Evolutionary conservation across 129 eudicot genomes (phyloP), one percentile per base, ranked within the genome.

Genomic region (Chrysanthemum lavandulifolium): DNA sequence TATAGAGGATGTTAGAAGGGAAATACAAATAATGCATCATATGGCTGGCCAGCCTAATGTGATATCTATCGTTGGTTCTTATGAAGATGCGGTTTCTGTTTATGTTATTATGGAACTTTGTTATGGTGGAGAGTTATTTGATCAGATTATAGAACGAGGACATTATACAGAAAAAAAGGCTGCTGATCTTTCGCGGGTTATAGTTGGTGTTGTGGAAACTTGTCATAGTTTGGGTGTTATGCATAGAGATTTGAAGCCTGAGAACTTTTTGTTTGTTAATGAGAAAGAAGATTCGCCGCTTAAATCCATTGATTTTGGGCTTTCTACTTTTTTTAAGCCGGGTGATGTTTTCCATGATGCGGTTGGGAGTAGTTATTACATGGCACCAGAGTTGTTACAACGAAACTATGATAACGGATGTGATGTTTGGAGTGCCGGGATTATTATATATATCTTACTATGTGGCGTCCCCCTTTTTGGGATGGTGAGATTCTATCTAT

Each of bases 391-490:
- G 68, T 96, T 92, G 36, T 71, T 92, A 76, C 75, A 75, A 73
- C 86, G 84, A 80, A 76, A 77, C 13, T 92, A 92, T 67, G 88
- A 96, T 80, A 85, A 76, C 78, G 88, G 82, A 73, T 89, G 98
- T 82, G 98, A 92, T 81, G 87, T 92, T 29, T 92, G 98, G 98
- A 92, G 98, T 79, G 96, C 98, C 13, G 98, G 98, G 68, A 92
- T 92, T 66, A 92, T 92, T 36, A 85, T 92, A 68, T 89, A 89
- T 69, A 89, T 92, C 67, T 79, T 92, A 76, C 83, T 92, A 18
- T 76, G 95, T 71, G 98, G 98, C 45, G 89, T 92, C 14, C 98
- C 96, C 98, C 98, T 47, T 92, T 92, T 78, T 92, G 98, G 98
- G 98, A 92, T 72, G 96, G 98, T 92, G 70, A 85, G 88, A 48